Evolutionary conservation across 2,329 filamentous ascomycete genomes (phyloP).

Genomic region (Apiospora kogelbergensis): DNA sequence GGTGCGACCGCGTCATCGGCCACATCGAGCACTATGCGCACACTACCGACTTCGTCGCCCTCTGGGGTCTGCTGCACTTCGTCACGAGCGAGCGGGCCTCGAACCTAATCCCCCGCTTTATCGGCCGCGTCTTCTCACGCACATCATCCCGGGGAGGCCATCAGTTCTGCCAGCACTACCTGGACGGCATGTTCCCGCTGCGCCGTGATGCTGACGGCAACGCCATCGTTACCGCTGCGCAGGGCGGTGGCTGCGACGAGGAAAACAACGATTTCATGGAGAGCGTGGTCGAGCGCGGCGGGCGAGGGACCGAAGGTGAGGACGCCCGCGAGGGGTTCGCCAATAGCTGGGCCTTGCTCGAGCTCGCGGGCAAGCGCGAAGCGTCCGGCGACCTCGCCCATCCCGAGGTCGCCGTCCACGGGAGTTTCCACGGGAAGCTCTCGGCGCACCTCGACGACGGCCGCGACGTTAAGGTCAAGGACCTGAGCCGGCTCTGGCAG

Average conservation of each 20-base stretch:
- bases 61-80: constrained; percentile 74
- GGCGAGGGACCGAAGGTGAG: constrained; percentile 42
- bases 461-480: constrained; percentile 51
- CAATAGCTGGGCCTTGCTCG: constrained; percentile 45
- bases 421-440: constrained; percentile 22
- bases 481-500: constrained; percentile 62
- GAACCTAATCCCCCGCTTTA: constrained; percentile 55
- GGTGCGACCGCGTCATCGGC: constrained; percentile 55
- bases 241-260: constrained; percentile 21
- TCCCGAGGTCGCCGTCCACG: constrained; percentile 30
- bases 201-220: constrained; percentile 41
- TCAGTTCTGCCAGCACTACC: constrained; percentile 61
- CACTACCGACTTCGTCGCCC: constrained; percentile 69
- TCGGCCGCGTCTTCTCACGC: constrained; percentile 60
- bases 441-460: constrained; percentile 28
- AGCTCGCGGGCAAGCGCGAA: constrained; percentile 8
- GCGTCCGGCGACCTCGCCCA: not conserved
- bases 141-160: constrained; percentile 52
- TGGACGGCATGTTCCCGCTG: constrained; percentile 62
- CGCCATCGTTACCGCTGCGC: constrained; percentile 41
- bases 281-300: constrained; percentile 48
- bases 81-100: constrained; percentile 46
- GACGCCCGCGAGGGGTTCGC: constrained; percentile 48
- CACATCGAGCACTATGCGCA: constrained; percentile 83
- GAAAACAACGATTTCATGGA: constrained; percentile 60